Conservation (phyloP, 192 early-diverging fungal species). For the Chytriomyces confervae region DNA sequence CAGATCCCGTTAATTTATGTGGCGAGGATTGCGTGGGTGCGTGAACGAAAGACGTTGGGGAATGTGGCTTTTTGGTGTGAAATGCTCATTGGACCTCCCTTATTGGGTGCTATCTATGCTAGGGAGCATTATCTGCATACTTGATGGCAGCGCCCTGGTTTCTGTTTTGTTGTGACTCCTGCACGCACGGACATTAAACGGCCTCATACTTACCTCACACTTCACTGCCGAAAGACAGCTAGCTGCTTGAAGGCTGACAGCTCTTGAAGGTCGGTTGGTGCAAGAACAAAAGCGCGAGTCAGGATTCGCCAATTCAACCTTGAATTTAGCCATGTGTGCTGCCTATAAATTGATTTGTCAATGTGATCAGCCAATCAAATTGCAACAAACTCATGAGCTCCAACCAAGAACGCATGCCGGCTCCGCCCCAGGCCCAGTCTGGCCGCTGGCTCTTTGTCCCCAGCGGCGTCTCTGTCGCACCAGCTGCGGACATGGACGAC, state of each 20-base stretch:
- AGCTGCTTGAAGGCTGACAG: no score
- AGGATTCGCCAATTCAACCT: no score
- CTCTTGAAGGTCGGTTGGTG: no score
- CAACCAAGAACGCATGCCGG: not conserved
- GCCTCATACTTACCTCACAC: no score
- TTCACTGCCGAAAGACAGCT: no score
- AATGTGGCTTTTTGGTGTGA: slow-evolving; percentile 92
- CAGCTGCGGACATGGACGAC: not conserved
- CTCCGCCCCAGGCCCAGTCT: not conserved
- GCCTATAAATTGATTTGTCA: no score
- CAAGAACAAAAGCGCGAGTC: no score
- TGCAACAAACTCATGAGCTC: no score
- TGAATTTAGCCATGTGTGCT: no score
- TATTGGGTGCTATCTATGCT: slow-evolving; percentile 20
- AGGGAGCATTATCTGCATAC: slow-evolving; percentile 24
- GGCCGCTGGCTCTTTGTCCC: slow-evolving; percentile 28
- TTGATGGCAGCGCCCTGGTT: not conserved
- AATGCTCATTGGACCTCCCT: slow-evolving; percentile 70
- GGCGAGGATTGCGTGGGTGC: slow-evolving; percentile 65
- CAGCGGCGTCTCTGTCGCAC: not conserved
- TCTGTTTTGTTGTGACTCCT: no score
- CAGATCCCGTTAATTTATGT: slow-evolving; percentile 88
- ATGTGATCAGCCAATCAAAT: no score
- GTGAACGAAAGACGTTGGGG: slow-evolving; percentile 68
- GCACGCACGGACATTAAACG: no score